These are phyloP conservation scores for Cinnamomum micranthum DNA, from an alignment of 164 flowering plant genomes.

Conservation along the genomic window DNA sequence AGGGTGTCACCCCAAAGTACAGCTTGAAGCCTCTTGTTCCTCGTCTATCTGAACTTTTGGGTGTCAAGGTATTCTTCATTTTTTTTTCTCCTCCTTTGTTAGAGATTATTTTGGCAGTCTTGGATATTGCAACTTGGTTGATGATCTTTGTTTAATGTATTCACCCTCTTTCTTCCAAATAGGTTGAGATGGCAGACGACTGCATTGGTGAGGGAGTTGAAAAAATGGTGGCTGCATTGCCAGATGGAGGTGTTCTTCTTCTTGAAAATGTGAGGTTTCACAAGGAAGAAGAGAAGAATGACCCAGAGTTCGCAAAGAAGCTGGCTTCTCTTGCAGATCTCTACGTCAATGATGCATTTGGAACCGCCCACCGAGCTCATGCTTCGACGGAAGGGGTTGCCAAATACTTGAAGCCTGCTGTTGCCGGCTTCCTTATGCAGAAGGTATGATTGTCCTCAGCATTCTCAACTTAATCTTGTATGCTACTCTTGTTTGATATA, in stretches of 20 bases:
- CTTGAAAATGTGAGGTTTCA: constrained; percentile 83
- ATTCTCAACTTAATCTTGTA: background rate
- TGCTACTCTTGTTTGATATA: background rate
- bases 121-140: background rate
- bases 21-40: constrained; percentile 87
- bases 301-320: constrained; percentile 83
- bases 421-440: constrained; percentile 93
- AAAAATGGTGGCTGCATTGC: constrained; percentile 57
- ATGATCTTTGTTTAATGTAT: background rate
- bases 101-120: background rate
- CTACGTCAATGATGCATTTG: constrained; percentile 88
- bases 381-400: constrained; percentile 91
- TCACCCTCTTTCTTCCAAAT: background rate
- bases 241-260: constrained; percentile 79
- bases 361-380: constrained; percentile 87
- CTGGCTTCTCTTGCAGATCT: constrained; percentile 77
- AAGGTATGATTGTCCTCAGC: constrained; percentile 43
- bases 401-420: constrained; percentile 72
- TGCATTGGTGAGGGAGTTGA: constrained; percentile 76
- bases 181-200: constrained; percentile 83
- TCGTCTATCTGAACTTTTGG: constrained; percentile 77
- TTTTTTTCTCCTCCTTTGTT: background rate
- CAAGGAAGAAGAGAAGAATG: constrained; percentile 92
- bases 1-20: constrained; percentile 82
- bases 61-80: constrained; percentile 43